Base-by-base conservation (phyloP, 169 alveolate genomes). In the Cryptosporidium xiaoi region DNA sequence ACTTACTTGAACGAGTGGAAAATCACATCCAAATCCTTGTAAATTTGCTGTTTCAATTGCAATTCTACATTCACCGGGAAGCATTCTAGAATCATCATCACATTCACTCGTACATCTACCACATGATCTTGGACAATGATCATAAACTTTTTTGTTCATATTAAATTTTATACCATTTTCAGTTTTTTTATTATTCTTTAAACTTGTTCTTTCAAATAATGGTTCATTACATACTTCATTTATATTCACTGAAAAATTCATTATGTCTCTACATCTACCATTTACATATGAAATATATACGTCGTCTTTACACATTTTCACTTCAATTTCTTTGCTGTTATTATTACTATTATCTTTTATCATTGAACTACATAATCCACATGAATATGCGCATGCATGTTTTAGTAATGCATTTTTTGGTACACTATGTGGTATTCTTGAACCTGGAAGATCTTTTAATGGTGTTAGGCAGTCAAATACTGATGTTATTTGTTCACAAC, bases 31-130 rank as follows among this genome's bases (percentile, higher is more conserved):
- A 69, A 29, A 69, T 33, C 83, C 83, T 12, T 53, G 83, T 18
- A 69, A 50, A 69, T 62, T 69, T 18, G 83, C 83, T 2, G 83
- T 69, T 44, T 69, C 83, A 12, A 69, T 53, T 31, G 83, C 83
- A 33, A 69, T 13, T 46, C 83, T 69, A 20, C 83, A 69, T 13
- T 69, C 83, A 7, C 83, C 83, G 1, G 83, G 83, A 29, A 27
- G 83, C 40, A 69, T 36, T 53, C 24, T 69, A 4, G 83, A 36
- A 13, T 69, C 83, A 69, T 69, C 83, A 10, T 69, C 67, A 18
- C 83, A 69, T 36, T 82, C 90, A 46, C 83, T 29, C 65, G 66
- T 51, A 13, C 83, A 69, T 20, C 83, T 69, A 16, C 83, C 83
- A 33, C 83, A 69, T 3, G 83, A 69, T 55, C 24, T 69, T n/a